These are phyloP conservation scores for Chlorella vulgaris DNA, from an alignment of 139 green algal genomes.

Conservation along the genomic window DNA sequence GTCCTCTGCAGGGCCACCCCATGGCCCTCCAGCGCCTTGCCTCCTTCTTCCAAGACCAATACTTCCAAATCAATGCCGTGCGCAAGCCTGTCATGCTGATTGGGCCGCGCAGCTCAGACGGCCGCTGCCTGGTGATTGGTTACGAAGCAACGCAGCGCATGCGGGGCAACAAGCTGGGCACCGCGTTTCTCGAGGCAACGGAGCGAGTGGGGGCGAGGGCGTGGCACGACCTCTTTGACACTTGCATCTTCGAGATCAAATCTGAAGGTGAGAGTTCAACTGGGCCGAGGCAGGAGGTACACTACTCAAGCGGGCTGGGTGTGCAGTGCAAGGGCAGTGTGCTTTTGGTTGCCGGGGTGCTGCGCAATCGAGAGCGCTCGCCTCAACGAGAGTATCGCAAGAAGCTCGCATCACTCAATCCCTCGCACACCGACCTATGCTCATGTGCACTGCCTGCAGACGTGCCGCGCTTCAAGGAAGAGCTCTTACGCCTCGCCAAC, in stretches of 20 bases:
- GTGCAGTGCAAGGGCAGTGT: neutral
- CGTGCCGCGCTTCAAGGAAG: slow-evolving; percentile 47
- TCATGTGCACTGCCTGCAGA: slow-evolving; percentile 13
- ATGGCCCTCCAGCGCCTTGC: slow-evolving; percentile 60
- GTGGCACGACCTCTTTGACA: slow-evolving; percentile 59
- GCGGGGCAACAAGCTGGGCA: slow-evolving; percentile 48
- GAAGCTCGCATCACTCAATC: neutral
- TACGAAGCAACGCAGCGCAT: slow-evolving; percentile 40
- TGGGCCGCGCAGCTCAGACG: slow-evolving; percentile 7
- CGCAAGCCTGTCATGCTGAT: slow-evolving; percentile 49
- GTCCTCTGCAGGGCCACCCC: slow-evolving; percentile 51
- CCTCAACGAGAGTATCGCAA: no score
- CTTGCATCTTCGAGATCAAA: slow-evolving; percentile 43
- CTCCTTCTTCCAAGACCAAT: slow-evolving; percentile 58
- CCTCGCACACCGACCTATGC: neutral
- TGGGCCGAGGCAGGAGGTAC: neutral
- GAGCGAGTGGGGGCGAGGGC: slow-evolving; percentile 40
- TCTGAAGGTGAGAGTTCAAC: neutral
- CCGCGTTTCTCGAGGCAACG: slow-evolving; percentile 40
- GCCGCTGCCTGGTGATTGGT: slow-evolving; percentile 45
- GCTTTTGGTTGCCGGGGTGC: neutral
- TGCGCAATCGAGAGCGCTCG: no score
- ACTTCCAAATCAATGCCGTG: slow-evolving; percentile 33
- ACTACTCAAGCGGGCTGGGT: neutral
- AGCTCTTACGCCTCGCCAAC: slow-evolving; percentile 42